These are phyloP conservation scores for Phytophthora hybrid DNA, from an alignment of 352 stramenopile species.

Conservation along the genomic window DNA sequence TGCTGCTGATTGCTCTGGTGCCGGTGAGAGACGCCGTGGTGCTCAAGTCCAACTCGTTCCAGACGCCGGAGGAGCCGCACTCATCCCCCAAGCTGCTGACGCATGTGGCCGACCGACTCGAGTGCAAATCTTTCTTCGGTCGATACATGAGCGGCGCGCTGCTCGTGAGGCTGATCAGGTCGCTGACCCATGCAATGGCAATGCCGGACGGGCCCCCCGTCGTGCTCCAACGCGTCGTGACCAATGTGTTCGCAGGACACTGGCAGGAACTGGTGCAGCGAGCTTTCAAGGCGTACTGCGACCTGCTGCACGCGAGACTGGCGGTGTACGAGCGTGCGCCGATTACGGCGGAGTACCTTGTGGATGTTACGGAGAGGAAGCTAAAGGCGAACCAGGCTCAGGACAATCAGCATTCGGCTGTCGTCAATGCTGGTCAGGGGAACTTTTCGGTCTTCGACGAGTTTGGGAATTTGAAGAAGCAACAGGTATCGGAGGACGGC, in stretches of 20 bases:
- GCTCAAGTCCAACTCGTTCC: constrained; percentile 65
- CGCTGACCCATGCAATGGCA: constrained; percentile 53
- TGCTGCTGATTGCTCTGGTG: constrained; percentile 55
- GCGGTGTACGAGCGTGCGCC: constrained; percentile 65
- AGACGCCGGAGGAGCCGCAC: constrained; percentile 45
- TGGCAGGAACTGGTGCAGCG: constrained; percentile 69
- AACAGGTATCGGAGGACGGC: constrained; percentile 28
- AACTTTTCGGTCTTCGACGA: constrained; percentile 81
- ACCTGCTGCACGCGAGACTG: constrained; percentile 67
- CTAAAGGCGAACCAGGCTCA: constrained; percentile 51
- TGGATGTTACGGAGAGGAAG: constrained; percentile 79
- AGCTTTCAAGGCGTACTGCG: constrained; percentile 66
- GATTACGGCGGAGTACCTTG: constrained; percentile 69
- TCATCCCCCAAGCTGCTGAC: constrained; percentile 68
- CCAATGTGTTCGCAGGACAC: constrained; percentile 66
- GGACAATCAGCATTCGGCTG: constrained; percentile 45
- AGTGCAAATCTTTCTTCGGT: constrained; percentile 75
- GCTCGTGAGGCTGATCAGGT: constrained; percentile 60
- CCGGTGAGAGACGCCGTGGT: constrained; percentile 63
- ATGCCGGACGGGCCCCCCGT: constrained; percentile 41
- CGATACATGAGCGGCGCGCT: constrained; percentile 64
- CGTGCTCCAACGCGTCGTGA: constrained; percentile 67
- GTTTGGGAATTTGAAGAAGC: constrained; percentile 82
- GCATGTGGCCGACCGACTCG: constrained; percentile 57
- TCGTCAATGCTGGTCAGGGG: constrained; percentile 67